Evolutionary conservation across 2,329 filamentous ascomycete genomes (phyloP), one percentile per base, ranked within the genome.

Genomic region (Aspergillus pseudoviridinutans): DNA sequence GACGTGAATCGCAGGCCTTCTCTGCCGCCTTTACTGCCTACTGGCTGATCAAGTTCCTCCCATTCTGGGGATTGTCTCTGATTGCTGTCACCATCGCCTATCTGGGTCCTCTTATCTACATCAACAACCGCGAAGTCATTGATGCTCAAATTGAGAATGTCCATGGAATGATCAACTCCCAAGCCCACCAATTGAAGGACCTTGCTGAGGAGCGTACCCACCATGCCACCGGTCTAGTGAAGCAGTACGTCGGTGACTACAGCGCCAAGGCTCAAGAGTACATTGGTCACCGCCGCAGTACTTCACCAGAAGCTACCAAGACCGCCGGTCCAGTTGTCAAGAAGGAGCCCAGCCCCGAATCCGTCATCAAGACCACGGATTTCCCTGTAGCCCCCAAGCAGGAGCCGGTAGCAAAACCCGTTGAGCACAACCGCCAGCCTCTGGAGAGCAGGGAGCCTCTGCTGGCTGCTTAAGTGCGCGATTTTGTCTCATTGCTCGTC

Each of bases 21-120:
- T 68, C 79, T 60, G 78, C 84, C 29, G 78, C 84, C 38, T 78
- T 87, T 69, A 68, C 81, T 61, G 80, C 81, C 62, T 88, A 87
- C 78, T 86, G 81, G 79, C 77, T 87, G 65, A 84, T 87, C 77
- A 86, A 85, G 74, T 79, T 86, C 68, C 76, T 86, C 61, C 85
- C 85, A n/a, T 75, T 85, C 64, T 88, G 85, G 85, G 85, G 84
- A 29, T 75, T 88, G 62, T 74, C 81, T 54, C 75, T 87, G 62
- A 78, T 87, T 67, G 79, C 76, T 55, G 83, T 82, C 58, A 77
- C 78, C 56, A 71, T 82, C 62, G 73, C 82, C 68, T 88, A 84
- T 76, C 76, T 87, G 55, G 80, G 77, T 46, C 85, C 85, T 53
- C 78, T 88, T 57, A 66, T 85, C 70, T 88, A 88, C 77, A 80